These are phyloP conservation scores for Talaromyces pinophilus DNA, from an alignment of 2,329 filamentous ascomycete species.

Conservation along the genomic window DNA sequence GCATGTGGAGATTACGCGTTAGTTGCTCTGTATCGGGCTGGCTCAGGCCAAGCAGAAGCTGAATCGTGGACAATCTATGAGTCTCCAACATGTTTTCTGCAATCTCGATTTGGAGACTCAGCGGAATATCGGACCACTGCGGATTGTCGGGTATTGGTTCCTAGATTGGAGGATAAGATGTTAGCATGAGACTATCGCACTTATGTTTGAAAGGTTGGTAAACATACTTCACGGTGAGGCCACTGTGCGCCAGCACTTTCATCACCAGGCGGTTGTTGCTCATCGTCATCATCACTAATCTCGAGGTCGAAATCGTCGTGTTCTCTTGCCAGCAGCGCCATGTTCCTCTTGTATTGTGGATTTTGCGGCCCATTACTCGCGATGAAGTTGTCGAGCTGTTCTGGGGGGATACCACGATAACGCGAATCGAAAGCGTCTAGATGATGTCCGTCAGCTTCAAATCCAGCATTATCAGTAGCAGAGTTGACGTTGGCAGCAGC, in stretches of 20 bases:
- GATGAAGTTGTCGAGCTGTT: conserved; percentile 28
- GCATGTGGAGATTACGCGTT: conserved; percentile 24
- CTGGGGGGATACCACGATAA: conserved; percentile 23
- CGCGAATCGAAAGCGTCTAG: neutral
- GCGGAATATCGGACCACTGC: conserved; percentile 38
- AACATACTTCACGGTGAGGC: conserved; percentile 6
- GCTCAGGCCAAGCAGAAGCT: conserved; percentile 31
- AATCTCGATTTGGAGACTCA: conserved; percentile 40
- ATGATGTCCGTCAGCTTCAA: conserved; percentile 5
- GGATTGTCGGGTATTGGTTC: conserved; percentile 25
- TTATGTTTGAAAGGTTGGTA: neutral
- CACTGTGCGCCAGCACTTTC: neutral
- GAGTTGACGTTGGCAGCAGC: neutral
- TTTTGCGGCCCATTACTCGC: conserved; percentile 36
- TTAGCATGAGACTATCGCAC: neutral
- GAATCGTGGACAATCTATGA: conserved; percentile 28
- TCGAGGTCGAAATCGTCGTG: neutral
- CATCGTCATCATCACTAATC: conserved; percentile 16
- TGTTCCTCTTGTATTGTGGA: conserved; percentile 33
- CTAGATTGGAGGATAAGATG: neutral
- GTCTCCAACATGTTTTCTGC: conserved; percentile 34
- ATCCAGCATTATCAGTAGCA: neutral
- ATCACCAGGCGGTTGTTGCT: neutral
- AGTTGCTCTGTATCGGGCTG: conserved; percentile 29
- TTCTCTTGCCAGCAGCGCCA: conserved; percentile 27